A percentile compares a stretch with the other conserved stretches of the same genome.
Evolutionary conservation across 331 rosid species (phyloP).

Genomic region (Prunus yedoensis): DNA sequence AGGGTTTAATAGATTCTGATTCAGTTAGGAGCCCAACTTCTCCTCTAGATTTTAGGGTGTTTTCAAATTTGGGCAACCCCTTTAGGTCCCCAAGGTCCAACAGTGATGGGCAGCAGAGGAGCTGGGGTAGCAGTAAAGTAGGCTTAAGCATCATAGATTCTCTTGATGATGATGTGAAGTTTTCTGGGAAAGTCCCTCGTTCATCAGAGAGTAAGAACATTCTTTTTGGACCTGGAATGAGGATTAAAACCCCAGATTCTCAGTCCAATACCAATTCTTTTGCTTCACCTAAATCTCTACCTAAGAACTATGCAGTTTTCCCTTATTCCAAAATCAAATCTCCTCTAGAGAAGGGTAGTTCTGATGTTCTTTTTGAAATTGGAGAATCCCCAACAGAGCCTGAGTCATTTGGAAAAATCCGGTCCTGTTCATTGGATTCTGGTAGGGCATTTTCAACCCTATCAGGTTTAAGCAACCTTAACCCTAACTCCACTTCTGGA

Average conservation of each 20-base stretch:
- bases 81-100: conserved; percentile 45
- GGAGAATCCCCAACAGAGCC: conserved; percentile 51
- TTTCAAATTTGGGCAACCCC: conserved; percentile 54
- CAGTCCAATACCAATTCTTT: conserved; percentile 33
- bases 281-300: conserved; percentile 62
- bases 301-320: conserved; percentile 54
- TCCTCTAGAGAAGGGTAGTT: conserved; percentile 36
- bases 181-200: conserved; percentile 49
- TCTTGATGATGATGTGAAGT: conserved; percentile 60
- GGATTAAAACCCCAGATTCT: conserved; percentile 44
- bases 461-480: conserved; percentile 25
- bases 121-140: conserved; percentile 75
- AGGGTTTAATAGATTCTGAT: conserved; percentile 66
- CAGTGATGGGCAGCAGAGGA: conserved; percentile 54
- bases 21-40: conserved; percentile 88
- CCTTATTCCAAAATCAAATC: conserved; percentile 39
- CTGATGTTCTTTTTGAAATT: conserved; percentile 76
- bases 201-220: conserved; percentile 62
- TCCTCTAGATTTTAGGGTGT: conserved; percentile 68
- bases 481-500: conserved; percentile 23
- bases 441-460: conserved; percentile 41
- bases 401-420: conserved; percentile 42
- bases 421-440: conserved; percentile 66
- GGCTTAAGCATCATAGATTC: conserved; percentile 78
- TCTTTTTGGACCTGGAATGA: conserved; percentile 59